These are phyloP conservation scores for Allantophomopsis lycopodina DNA, from an alignment of 2,329 filamentous ascomycete genomes.

Conservation along the genomic window DNA sequence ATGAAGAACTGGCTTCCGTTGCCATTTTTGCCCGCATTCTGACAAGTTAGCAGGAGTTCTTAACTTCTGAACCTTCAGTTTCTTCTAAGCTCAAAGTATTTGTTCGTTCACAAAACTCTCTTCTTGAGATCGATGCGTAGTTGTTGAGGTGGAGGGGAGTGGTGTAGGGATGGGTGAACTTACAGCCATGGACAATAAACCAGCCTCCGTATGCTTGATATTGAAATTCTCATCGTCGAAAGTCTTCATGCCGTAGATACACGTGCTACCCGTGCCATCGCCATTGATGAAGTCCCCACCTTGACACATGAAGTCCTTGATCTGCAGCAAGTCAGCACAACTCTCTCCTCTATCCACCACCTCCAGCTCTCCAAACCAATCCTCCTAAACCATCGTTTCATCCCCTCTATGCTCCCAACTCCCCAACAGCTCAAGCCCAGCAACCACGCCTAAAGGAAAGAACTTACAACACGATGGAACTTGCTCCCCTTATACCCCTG, in stretches of 20 bases:
- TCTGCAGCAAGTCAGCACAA: slow-evolving; percentile 33
- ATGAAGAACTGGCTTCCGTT: slow-evolving; percentile 98
- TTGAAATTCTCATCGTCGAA: slow-evolving; percentile 89
- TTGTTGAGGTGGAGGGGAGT: not conserved
- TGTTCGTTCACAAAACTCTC: too few relatives aligned
- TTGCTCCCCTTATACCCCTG: slow-evolving; percentile 92
- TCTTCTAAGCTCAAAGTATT: too few relatives aligned
- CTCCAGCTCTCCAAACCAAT: too few relatives aligned
- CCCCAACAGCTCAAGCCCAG: too few relatives aligned
- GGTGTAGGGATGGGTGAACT: slow-evolving; percentile 20
- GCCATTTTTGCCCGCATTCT: slow-evolving; percentile 85
- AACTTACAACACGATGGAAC: slow-evolving; percentile 80
- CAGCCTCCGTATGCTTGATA: slow-evolving; percentile 64
- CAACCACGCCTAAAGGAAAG: not conserved
- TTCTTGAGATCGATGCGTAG: too few relatives aligned
- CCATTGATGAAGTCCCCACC: slow-evolving; percentile 92
- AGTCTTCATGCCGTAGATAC: slow-evolving; percentile 72
- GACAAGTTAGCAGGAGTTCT: slow-evolving; percentile 1
- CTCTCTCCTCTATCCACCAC: not conserved
- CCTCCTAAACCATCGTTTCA: too few relatives aligned
- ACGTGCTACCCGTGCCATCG: slow-evolving; percentile 77
- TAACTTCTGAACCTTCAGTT: too few relatives aligned
- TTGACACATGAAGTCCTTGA: slow-evolving; percentile 95
- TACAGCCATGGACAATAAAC: slow-evolving; percentile 87
- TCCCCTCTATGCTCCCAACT: too few relatives aligned